Evolutionary conservation across 257 asterid species (phyloP).

Genomic region (Nicotiana sylvestris): DNA sequence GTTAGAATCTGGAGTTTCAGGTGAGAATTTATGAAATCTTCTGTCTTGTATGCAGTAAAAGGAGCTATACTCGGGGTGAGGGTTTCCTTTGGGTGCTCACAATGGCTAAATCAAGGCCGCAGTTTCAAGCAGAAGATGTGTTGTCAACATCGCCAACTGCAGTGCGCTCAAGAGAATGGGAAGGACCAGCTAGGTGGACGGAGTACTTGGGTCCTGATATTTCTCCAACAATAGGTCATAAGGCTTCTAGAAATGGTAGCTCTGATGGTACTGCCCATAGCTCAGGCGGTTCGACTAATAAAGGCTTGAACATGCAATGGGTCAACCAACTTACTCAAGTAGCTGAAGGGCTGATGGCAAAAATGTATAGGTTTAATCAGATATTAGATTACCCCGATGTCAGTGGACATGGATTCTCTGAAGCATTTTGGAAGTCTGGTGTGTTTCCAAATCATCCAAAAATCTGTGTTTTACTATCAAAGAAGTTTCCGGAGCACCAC

Average conservation of each 20-base stretch:
- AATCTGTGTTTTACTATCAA: slow-evolving; percentile 78
- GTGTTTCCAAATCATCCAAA: slow-evolving; percentile 87
- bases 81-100: slow-evolving; percentile 26
- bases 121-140: slow-evolving; percentile 63
- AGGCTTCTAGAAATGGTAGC: slow-evolving; percentile 43
- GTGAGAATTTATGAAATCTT: not conserved
- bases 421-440: slow-evolving; percentile 95
- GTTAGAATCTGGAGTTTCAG: not conserved
- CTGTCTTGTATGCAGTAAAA: slow-evolving; percentile 31
- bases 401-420: slow-evolving; percentile 70
- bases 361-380: slow-evolving; percentile 89
- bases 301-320: slow-evolving; percentile 98
- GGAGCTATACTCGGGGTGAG: slow-evolving; percentile 19
- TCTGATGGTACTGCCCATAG: slow-evolving; percentile 49
- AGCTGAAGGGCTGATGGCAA: slow-evolving; percentile 97
- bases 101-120: slow-evolving; percentile 74
- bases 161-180: slow-evolving; percentile 75
- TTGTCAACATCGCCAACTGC: slow-evolving; percentile 55
- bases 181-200: slow-evolving; percentile 90
- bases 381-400: slow-evolving; percentile 93
- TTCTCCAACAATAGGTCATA: slow-evolving; percentile 31
- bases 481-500: slow-evolving; percentile 96
- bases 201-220: slow-evolving; percentile 86
- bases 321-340: slow-evolving; percentile 92
- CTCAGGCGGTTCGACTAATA: slow-evolving; percentile 48